These are phyloP conservation scores for Sporisorium scitamineum DNA, from an alignment of 1,284 basidiomycete species.

Conservation along the genomic window DNA sequence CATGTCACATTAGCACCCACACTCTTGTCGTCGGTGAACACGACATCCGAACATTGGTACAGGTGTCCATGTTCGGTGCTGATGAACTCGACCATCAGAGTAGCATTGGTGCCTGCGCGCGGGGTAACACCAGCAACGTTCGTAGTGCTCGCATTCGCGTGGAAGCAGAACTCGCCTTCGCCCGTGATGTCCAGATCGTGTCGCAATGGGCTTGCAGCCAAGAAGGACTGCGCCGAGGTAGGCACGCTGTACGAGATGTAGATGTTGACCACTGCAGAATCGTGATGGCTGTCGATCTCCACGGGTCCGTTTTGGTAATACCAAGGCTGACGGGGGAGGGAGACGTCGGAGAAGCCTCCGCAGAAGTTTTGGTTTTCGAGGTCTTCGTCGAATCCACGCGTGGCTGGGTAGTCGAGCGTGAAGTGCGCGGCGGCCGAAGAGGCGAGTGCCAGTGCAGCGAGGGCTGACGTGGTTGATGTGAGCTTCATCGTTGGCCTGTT, in stretches of 20 bases:
- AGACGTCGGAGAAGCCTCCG: conserved; percentile 44
- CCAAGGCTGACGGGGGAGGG: conserved; percentile 26
- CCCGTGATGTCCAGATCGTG: conserved; percentile 29
- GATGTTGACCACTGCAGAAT: conserved; percentile 45
- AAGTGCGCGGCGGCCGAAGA: conserved; percentile 29
- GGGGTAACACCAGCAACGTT: conserved; percentile 1
- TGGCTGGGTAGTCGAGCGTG: conserved; percentile 37
- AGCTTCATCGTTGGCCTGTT: conserved; percentile 14
- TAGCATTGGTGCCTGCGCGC: conserved; percentile 33
- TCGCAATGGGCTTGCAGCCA: conserved; percentile 11
- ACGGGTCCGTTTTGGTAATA: conserved; percentile 42
- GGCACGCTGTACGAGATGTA: conserved; percentile 37
- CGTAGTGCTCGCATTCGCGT: conserved; percentile 21
- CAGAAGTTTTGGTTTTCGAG: conserved; percentile 40
- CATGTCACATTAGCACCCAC: conserved; percentile 31
- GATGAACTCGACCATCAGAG: conserved; percentile 53
- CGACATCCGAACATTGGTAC: conserved; percentile 49
- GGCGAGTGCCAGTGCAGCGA: conserved; percentile 15
- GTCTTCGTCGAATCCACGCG: conserved; percentile 51
- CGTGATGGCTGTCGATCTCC: conserved; percentile 48
- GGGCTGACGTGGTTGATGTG: neutral
- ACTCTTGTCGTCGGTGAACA: conserved; percentile 20
- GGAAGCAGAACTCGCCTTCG: conserved; percentile 45
- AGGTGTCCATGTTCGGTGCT: conserved; percentile 38
- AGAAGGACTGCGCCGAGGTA: conserved; percentile 26